Base-by-base conservation (phyloP, 306 rosid genomes). In the cucumber (Cucumis sativus) region DNA sequence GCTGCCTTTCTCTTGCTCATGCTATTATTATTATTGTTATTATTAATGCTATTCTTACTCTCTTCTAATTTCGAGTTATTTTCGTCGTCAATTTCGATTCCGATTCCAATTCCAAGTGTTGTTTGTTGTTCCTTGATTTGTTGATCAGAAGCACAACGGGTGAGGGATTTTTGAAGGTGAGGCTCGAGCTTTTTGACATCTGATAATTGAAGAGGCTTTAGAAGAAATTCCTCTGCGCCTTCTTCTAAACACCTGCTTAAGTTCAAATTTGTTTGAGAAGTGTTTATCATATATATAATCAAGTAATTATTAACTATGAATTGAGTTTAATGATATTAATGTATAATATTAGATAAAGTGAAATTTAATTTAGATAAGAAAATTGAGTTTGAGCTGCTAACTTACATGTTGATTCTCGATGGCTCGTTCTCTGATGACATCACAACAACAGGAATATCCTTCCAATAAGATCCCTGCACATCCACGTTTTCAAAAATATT, bases 381-480 rank as follows among this genome's bases (percentile, higher is more conserved):
- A 51, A 51, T 51, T 6, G 56, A 14, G 56, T 15, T 45, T 3
- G 37, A 15, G 6, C 8, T 12, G 3, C 3, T 12, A 3, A 4
- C 18, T 73, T 82, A 95, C 99, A 89, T 91, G 91, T 41, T 92
- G 78, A 95, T 89, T 88, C 93, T 88, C 49, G 97, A 87, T 79
- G 99, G 99, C 73, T 88, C 91, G 83, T 95, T 89, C 85, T 95
- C 99, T 80, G 99, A 95, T 69, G 99, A 95, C 98, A 95, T 95
- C 57, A 95, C 81, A 78, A 95, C 96, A 6, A 92, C 99, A 1
- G 99, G 99, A 43, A 95, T 88, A 79, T 95, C 93, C 81, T 92
- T 95, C 97, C 97, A 90, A 66, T 92, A 87, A 82, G 99, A 92
- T 95, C 89, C 99, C 98, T 95, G 84, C 80, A 82, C 52, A 73